Percentiles rank a stretch among this genome's conserved stretches.
These are phyloP conservation scores for Coniochaeta sp. DNA, from an alignment of 2,329 filamentous ascomycete genomes.

Conservation along the genomic window DNA sequence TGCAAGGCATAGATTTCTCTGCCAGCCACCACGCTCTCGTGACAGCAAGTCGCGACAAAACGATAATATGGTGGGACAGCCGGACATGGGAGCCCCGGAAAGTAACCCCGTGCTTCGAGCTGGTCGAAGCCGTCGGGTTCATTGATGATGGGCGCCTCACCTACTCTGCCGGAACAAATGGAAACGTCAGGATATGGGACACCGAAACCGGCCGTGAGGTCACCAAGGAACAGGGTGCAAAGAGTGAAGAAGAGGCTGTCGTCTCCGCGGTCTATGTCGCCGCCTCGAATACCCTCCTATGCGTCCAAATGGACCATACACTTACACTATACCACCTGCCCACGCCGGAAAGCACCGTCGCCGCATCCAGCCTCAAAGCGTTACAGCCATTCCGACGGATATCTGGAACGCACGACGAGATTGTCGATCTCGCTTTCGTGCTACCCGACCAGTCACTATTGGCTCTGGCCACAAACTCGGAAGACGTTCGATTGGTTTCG, in stretches of 20 bases:
- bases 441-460: constrained; percentile 73
- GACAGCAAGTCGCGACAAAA: constrained; percentile 87
- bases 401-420: constrained; percentile 94
- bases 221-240: constrained; percentile 61
- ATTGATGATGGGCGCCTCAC: constrained; percentile 62
- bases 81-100: constrained; percentile 75
- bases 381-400: constrained; percentile 64
- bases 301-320: constrained; percentile 84
- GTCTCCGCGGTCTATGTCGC: constrained; percentile 62
- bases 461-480: constrained; percentile 89
- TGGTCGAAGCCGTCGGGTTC: constrained; percentile 79
- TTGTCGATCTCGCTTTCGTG: constrained; percentile 88
- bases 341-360: constrained; percentile 22
- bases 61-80: constrained; percentile 85
- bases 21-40: constrained; percentile 66
- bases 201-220: constrained; percentile 70
- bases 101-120: constrained; percentile 78
- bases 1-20: constrained; percentile 81
- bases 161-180: constrained; percentile 80
- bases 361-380: constrained; percentile 17
- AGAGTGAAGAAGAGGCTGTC: constrained; percentile 58
- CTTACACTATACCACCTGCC: constrained; percentile 61
- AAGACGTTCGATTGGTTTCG: constrained; percentile 84
- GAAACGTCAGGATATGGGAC: constrained; percentile 77
- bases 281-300: constrained; percentile 63